Evolutionary conservation across 192 early-diverging fungal genomes (phyloP), one percentile per base, ranked within the genome.

Genomic region (Coemansia sp.): DNA sequence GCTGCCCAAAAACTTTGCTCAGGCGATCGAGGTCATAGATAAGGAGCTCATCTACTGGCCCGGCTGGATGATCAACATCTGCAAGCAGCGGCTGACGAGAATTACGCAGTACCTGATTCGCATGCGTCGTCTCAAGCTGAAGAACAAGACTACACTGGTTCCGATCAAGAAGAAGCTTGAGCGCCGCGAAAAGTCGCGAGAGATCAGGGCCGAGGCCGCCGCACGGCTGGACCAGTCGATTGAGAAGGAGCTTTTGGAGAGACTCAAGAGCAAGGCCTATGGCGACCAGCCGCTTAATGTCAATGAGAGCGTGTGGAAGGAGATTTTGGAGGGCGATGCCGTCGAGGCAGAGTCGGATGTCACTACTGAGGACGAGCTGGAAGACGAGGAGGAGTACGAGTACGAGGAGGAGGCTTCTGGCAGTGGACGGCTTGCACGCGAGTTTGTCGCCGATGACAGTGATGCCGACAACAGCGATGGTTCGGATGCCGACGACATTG

Each of bases 201-300:
- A 99, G 84, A 83, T 87, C 58, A 92, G 94, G 74, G 97, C 97
- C 5, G 94, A 97, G 75, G 89, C 89, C 2, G 97, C 95, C 0
- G 97, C 97, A 16, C 87, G 93, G 62, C 84, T 99, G 64, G 95
- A 97, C 57, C 88, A 91, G 78, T 87, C 90, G 3, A 98, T 99
- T 72, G 97, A 98, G 73, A 96, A 96, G 85, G 97, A 99, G 83
- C 86, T 99, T 66, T 84, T 99, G 72, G 92, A 94, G 65, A 87
- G 97, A 47, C 85, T 99, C 64, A 92, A 90, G 88, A 92, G 84
- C 83, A 96, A 96, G 80, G 93, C 96, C 1, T 99, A 99, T 79
- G 97, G 93, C 49, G 97, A 99, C 73, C 92, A 89, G 41, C 95
- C 96, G n/a, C 87, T 99, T 58, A 99, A 99, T 79, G 94, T 95